Evolutionary conservation across 192 early-diverging fungal genomes (phyloP).

Genomic region (Chytriomyces hyalinus): DNA sequence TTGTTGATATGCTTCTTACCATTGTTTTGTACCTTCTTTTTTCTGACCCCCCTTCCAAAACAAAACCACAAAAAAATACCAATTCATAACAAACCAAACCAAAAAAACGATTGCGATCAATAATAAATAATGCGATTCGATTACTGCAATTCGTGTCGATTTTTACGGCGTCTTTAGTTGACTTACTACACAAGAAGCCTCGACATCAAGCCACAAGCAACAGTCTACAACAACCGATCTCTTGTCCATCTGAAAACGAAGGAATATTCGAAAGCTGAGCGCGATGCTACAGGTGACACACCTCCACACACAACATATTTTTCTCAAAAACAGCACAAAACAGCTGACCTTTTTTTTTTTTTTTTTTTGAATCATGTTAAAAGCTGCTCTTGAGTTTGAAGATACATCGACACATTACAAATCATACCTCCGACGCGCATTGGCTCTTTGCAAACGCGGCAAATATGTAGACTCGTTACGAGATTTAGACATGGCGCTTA

Average conservation of each 20-base stretch:
- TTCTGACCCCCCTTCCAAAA: background rate
- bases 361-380: background rate
- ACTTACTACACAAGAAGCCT: constrained; percentile 35
- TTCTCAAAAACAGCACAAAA: background rate
- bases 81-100: background rate
- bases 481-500: constrained; percentile 25
- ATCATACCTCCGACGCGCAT: constrained; percentile 36
- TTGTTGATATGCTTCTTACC: too few species aligned
- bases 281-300: constrained; percentile 16
- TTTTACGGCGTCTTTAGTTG: background rate
- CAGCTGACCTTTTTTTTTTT: background rate
- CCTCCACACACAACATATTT: too few species aligned
- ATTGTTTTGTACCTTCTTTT: background rate
- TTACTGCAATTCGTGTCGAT: background rate
- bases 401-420: constrained; percentile 20
- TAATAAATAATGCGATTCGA: background rate
- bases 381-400: constrained; percentile 4
- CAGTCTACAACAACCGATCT: constrained; percentile 36
- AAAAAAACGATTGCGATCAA: background rate
- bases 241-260: constrained; percentile 35
- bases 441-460: constrained; percentile 30
- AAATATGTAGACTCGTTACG: constrained; percentile 25
- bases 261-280: constrained; percentile 29
- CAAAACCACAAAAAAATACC: background rate
- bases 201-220: constrained; percentile 4